Base-by-base conservation (phyloP, 495 filamentous ascomycete species). In the Delitschia confertaspora region DNA sequence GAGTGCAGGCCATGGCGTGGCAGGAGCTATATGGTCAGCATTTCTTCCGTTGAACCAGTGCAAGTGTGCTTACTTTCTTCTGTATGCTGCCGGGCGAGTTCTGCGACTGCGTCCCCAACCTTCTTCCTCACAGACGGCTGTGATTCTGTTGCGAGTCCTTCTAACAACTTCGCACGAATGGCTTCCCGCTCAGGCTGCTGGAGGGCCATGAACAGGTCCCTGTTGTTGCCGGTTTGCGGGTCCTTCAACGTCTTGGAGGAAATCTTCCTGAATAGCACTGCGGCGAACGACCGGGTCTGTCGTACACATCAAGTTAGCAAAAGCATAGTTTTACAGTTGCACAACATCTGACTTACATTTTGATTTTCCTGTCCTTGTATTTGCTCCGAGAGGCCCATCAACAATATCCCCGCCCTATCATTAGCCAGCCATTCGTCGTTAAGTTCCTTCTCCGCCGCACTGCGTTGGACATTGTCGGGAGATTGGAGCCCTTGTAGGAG, bases 371-470 rank as follows among this genome's bases (percentile, higher is more conserved):
- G 70, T 16, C 82, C 72, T 53, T 81, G 75, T 56, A 94, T 82
- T 66, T 96, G 88, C 65, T 99, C 93, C 14, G 80, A 86, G 53
- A 99, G 65, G 42, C 88, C 93, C 82, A 95, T 86, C 62, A 99
- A 66, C 26, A 96, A 68, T 47, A 91, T 70, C 52, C 93, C 88
- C 25, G 93, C 88, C 30, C 80, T 75, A 14, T 73, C 72, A 38
- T 68, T 71, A 27, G 87, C 79, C n/a, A n/a, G n/a, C 91, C 91
- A 99, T 63, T 88, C 83, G 64, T 77, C 82, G 58, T 83, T 85
- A 47, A 99, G 67, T 60, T 85, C 79, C 36, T 88, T 85, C 65
- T 99, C 93, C 35, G 88, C 88, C 59, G 83, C 78, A 23, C 80
- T 75, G 53, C 93, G 81, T 55, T 83, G 71, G 26, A 66, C 65